Conservation (phyloP, 257 asterid genomes). For the Gentiana macrophylla region DNA sequence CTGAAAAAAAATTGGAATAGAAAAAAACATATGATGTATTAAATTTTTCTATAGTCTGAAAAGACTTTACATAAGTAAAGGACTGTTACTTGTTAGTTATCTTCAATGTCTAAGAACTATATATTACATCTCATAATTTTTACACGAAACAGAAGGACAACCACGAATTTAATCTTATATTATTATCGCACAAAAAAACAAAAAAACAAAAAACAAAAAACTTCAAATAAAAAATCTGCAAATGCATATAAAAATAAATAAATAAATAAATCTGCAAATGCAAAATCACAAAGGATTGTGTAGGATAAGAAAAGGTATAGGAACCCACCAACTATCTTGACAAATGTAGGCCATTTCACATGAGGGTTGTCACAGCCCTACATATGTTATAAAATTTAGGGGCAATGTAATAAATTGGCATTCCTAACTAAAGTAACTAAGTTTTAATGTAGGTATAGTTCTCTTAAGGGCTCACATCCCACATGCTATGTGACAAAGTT, state of each 20-base stretch:
- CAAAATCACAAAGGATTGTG: constrained; percentile 3
- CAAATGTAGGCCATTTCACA: constrained; percentile 25
- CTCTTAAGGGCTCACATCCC: constrained; percentile 14
- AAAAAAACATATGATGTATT: background rate
- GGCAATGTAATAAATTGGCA: constrained; percentile 5
- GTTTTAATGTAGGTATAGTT: constrained; percentile 3
- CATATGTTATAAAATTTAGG: background rate
- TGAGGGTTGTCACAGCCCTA: constrained; percentile 17
- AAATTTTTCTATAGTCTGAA: background rate
- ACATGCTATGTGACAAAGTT: constrained; percentile 24
- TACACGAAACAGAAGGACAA: background rate
- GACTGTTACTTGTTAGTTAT: background rate
- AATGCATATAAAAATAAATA: constrained; percentile 1
- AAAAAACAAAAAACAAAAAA: background rate
- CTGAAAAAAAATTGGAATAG: no score
- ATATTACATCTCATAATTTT: background rate
- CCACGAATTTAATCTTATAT: background rate
- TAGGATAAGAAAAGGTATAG: no score
- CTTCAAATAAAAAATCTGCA: background rate
- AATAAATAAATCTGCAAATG: constrained; percentile 9
- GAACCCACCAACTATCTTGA: constrained; percentile 19
- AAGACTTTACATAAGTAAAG: background rate
- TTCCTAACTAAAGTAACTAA: constrained; percentile 1
- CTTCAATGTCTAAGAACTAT: constrained; percentile 3
- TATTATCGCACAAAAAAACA: background rate